These are phyloP conservation scores for Globisporangium abappressorium DNA, from an alignment of 352 stramenopile genomes.

Conservation along the genomic window DNA sequence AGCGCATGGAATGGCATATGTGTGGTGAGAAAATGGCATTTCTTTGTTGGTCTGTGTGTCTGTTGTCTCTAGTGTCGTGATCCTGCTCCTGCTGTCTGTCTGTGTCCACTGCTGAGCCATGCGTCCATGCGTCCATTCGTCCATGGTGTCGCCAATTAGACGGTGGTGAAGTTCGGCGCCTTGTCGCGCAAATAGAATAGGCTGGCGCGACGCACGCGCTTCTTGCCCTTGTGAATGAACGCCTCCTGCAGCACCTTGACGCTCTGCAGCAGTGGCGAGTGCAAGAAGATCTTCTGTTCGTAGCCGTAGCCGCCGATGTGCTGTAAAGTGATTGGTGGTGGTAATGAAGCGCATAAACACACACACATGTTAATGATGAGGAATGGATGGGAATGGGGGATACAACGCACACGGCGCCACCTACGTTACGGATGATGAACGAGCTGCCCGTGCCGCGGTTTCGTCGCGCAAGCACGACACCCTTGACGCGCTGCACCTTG, in stretches of 20 bases:
- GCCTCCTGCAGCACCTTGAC: slow-evolving; percentile 87
- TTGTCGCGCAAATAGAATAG: slow-evolving; percentile 90
- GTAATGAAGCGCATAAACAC: background rate
- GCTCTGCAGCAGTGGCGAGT: slow-evolving; percentile 85
- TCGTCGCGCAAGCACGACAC: slow-evolving; percentile 74
- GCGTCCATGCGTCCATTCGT: background rate
- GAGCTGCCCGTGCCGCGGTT: slow-evolving; percentile 81
- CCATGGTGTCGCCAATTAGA: slow-evolving; percentile 33
- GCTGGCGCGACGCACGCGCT: slow-evolving; percentile 86
- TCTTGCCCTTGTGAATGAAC: slow-evolving; percentile 91
- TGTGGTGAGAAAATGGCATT: slow-evolving; percentile 3
- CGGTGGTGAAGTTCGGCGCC: slow-evolving; percentile 74
- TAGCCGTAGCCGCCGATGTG: slow-evolving; percentile 85
- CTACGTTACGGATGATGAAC: slow-evolving; percentile 84
- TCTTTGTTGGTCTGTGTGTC: slow-evolving; percentile 7
- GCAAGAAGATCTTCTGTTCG: slow-evolving; percentile 87
- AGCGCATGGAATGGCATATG: background rate
- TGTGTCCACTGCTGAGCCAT: background rate
- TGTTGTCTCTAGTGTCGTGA: slow-evolving; percentile 21
- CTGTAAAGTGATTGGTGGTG: slow-evolving; percentile 18
- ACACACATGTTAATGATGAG: background rate
- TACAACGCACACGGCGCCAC: slow-evolving; percentile 16
- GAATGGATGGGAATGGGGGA: background rate
- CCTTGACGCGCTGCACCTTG: slow-evolving; percentile 75
- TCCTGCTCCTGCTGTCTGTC: slow-evolving; percentile 1